Base-by-base conservation (phyloP, 2,329 filamentous ascomycete genomes). In the Alternaria rosae region DNA sequence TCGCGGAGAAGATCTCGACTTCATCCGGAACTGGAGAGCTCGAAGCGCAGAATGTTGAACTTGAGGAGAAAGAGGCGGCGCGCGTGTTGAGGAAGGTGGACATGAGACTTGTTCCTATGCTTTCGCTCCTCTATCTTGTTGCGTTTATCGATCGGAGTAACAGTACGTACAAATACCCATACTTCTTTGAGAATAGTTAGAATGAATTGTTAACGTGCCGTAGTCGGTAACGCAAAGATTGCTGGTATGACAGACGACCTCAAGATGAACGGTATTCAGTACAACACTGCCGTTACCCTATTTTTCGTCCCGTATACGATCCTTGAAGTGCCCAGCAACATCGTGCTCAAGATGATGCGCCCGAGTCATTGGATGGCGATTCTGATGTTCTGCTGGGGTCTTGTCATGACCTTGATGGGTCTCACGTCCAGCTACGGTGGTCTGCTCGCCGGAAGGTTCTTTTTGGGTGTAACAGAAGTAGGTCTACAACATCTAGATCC, bases 381-480 rank as follows among this genome's bases (percentile, higher is more conserved):
- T 6, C 53, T 82, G 7, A 77, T 82, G 69, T 72, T 80, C 25
- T 64, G 57, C 6, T 82, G 80, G 80, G 80, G 80, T 47, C 75
- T 70, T 68, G 83, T 52, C 76, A 83, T 76, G 72, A 74, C 72
- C 5, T 59, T 76, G 11, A 78, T 77, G 85, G 81, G 83, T 0
- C 66, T 86, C 2, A 81, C 84, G 13, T 74, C 78, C 15, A 84
- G 82, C 61, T 85, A 81, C 56, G 70, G 73, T 5, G 84, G 84
- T 5, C 76, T 86, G 4, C 79, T 85, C 66, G 81, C 82, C 2
- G 81, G 81, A 6, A 80, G 85, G 4, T 85, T 76, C n/a, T 76
- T 81, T 51, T 60, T 81, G 3, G 79, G 79, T 12, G 72, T 81
- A 2, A 76, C 76, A 17, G 79, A 81, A 66, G 81, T 74, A 64